A percentile compares a stretch with the other conserved stretches of the same genome.
phyloP scores from a whole-genome alignment of 2,329 filamentous ascomycete species.

The Colletotrichum gigasporum region DNA sequence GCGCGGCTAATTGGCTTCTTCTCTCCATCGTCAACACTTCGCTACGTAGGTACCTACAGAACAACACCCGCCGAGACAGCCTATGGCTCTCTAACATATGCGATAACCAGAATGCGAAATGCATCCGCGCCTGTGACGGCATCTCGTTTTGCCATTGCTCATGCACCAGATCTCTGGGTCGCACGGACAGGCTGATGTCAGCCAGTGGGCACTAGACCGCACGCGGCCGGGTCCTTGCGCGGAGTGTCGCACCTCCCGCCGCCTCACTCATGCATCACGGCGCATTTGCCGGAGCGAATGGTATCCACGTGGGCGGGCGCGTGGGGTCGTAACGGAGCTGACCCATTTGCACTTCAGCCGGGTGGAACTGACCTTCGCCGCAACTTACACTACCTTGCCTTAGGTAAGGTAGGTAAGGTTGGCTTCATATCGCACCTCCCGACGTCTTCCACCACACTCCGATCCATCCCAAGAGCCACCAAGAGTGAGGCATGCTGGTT shows the following conservation, averaged over 20 bases:
- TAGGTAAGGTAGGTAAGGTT: no score
- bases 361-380: slow-evolving; percentile 15
- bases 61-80: neutral
- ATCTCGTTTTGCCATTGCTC: neutral
- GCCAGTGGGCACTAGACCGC: neutral
- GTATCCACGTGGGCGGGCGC: slow-evolving; percentile 18
- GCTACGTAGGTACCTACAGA: no score
- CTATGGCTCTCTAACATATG: neutral
- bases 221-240: neutral
- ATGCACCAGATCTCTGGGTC: slow-evolving; percentile 1
- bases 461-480: no score
- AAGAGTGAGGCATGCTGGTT: no score
- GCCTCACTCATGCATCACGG: neutral
- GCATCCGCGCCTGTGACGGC: no score
- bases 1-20: slow-evolving; percentile 30
- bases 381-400: no score
- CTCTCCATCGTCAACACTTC: slow-evolving; percentile 9
- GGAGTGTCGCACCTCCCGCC: slow-evolving; percentile 12
- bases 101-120: no score
- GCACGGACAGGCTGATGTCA: neutral
- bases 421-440: no score
- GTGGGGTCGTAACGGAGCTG: slow-evolving; percentile 3
- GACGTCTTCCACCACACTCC: no score
- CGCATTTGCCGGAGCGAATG: slow-evolving; percentile 4
- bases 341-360: slow-evolving; percentile 18